Conservation (phyloP, 2,329 filamentous ascomycete species). For the Trichoderma gracile region DNA sequence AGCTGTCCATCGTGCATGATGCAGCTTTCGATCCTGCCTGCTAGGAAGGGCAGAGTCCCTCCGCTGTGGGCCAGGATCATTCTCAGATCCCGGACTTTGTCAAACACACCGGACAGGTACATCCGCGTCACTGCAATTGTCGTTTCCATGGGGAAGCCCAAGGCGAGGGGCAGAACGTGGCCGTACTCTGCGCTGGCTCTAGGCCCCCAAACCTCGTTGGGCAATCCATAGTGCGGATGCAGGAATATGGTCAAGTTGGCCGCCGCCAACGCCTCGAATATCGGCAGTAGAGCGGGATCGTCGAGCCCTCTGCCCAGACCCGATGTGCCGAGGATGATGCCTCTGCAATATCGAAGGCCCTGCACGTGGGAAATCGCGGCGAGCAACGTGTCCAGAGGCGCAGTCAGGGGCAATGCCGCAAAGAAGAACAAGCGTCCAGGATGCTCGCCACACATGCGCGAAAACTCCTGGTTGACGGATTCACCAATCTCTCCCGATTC, state of each 20-base stretch:
- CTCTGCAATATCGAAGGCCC: constrained; percentile 67
- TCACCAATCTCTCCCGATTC: constrained; percentile 64
- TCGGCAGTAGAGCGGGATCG: constrained; percentile 68
- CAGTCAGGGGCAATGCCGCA: constrained; percentile 76
- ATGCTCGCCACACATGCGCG: constrained; percentile 66
- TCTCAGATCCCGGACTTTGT: constrained; percentile 66
- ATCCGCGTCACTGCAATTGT: constrained; percentile 87
- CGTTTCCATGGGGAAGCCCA: constrained; percentile 90
- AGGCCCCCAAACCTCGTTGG: constrained; percentile 75
- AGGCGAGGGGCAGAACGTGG: constrained; percentile 79
- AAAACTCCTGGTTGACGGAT: constrained; percentile 76
- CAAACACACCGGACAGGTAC: constrained; percentile 84
- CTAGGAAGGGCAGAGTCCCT: constrained; percentile 84
- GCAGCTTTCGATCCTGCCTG: constrained; percentile 85
- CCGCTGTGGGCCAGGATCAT: constrained; percentile 86
- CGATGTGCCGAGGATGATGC: constrained; percentile 85
- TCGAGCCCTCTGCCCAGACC: constrained; percentile 80
- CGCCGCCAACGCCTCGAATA: constrained; percentile 69
- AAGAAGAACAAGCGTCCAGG: constrained; percentile 78
- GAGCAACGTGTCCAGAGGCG: constrained; percentile 61
- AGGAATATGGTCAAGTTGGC: constrained; percentile 72
- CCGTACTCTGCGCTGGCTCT: constrained; percentile 70
- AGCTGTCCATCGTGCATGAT: constrained; percentile 79
- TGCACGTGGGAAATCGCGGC: constrained; percentile 64
- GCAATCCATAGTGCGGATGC: constrained; percentile 90